Conservation (phyloP, 176 grass and related monocot species). For the Urochloa ruziziensis region DNA sequence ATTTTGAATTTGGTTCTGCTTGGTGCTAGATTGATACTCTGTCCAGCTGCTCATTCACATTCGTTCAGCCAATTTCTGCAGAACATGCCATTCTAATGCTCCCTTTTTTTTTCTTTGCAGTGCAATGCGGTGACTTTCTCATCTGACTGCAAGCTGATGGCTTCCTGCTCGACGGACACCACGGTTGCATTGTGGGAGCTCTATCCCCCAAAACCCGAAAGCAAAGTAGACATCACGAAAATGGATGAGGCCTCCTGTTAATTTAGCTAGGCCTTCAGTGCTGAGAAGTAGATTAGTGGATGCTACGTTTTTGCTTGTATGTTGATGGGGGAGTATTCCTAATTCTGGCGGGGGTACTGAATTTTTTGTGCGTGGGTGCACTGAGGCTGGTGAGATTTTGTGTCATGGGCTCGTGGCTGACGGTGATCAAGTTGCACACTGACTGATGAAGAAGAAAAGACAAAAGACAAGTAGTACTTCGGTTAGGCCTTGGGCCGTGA, state of each 20-base stretch:
- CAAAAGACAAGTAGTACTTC: too few relatives aligned
- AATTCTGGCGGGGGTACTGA: too few relatives aligned
- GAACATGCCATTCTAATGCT: too few relatives aligned
- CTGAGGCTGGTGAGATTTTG: neutral
- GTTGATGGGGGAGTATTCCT: too few relatives aligned
- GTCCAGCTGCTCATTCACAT: neutral
- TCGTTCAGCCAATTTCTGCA: neutral
- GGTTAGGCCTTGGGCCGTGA: too few relatives aligned
- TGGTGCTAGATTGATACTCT: neutral
- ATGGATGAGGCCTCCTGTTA: neutral
- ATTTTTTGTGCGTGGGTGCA: neutral
- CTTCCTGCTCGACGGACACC: conserved; percentile 82
- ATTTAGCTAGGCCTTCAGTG: neutral
- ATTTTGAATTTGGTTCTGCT: neutral
- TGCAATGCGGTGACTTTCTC: conserved; percentile 83
- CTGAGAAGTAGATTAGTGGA: neutral
- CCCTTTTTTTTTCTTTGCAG: conserved; percentile 28
- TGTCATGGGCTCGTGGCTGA: too few relatives aligned
- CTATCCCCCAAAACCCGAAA: conserved; percentile 55
- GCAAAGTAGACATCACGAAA: neutral
- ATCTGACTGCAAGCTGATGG: conserved; percentile 73
- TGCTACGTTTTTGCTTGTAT: neutral
- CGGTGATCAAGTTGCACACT: too few relatives aligned
- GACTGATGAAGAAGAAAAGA: too few relatives aligned
- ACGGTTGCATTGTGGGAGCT: conserved; percentile 80